Evolutionary conservation across 768 basidiomycete genomes (phyloP), one percentile per base, ranked within the genome.

Genomic region (Kwoniella dendrophila): DNA sequence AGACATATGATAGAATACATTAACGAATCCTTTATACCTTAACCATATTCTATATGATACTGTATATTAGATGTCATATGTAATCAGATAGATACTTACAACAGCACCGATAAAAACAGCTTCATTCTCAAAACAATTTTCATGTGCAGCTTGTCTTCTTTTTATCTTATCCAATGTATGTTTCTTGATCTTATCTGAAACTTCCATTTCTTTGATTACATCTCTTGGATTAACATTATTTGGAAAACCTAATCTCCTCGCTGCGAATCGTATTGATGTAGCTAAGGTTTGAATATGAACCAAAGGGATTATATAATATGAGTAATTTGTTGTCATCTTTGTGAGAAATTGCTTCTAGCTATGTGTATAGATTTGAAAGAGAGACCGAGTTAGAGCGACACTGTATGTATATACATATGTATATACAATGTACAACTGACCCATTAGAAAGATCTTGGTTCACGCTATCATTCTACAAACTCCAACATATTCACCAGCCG

Each of bases 41-140:
- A 38, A 6, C 24, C 30, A 33, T 30, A 7, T 12, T 27, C 12
- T 22, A 6, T 52, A 12, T 14, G 11, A 10, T 26, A 52, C 20
- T 14, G 12, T 14, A 10, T 52, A 10, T 26, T 29, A 14, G 12
- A 12, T 7, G 24, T 27, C 10, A 40, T n/a, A n/a, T n/a, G n/a
- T 22, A 16, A 38, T 5, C 49, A 27, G 34, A 34, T 16, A 12
- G 5, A 43, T 14, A 69, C 69, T 61, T 55, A 71, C 74, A 6
- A 75, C 59, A 34, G 60, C 66, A 1, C 60, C 66, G 22, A 51
- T 56, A 43, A 71, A 65, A 7, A 73, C 56, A 1, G 63, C 58
- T 44, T 73, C 36, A 29, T 55, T 68, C 45, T 75, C 74, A 27
- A 52, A 67, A 40, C 61, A 67, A 41, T 75, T 75, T 55, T 71